Evolutionary conservation across 1,139 yeast genomes (phyloP).

Genomic region (Arxiozyma slooffiae): DNA sequence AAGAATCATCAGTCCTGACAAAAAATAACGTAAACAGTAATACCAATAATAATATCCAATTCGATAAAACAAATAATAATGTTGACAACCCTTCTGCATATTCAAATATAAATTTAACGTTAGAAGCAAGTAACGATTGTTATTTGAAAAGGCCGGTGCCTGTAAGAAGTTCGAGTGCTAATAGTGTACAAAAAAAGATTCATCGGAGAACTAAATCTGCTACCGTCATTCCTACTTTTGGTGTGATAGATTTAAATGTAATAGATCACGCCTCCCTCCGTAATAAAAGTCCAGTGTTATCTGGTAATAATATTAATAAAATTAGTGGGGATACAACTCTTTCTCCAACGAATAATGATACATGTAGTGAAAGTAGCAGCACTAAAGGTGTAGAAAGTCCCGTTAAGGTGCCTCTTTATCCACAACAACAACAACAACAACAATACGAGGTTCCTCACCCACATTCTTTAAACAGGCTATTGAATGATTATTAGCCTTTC

Average conservation of each 20-base stretch:
- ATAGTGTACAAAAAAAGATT: constrained; percentile 1
- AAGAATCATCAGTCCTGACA: not conserved
- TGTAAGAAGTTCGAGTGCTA: not conserved
- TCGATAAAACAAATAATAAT: not conserved
- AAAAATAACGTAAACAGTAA: not conserved
- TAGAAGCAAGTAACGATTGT: not conserved
- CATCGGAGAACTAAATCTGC: constrained; percentile 26
- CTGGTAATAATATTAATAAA: not conserved
- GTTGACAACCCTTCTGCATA: not conserved
- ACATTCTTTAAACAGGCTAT: constrained; percentile 14
- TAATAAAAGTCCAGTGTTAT: not conserved
- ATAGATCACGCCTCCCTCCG: not conserved
- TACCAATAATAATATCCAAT: not conserved
- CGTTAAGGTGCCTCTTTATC: not conserved
- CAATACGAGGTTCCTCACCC: not conserved
- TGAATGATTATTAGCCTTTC: constrained; percentile 11
- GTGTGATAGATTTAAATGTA: constrained; percentile 21
- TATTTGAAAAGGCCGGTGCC: not conserved
- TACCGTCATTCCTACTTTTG: constrained; percentile 15
- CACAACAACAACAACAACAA: not conserved
- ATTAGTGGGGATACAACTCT: not conserved
- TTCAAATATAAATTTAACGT: not conserved
- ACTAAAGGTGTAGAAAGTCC: constrained; percentile 13
- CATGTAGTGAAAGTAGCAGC: constrained; percentile 29
- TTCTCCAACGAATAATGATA: constrained; percentile 13